Evolutionary conservation across 1,284 basidiomycete genomes (phyloP).

Genomic region (Irpex sp.): DNA sequence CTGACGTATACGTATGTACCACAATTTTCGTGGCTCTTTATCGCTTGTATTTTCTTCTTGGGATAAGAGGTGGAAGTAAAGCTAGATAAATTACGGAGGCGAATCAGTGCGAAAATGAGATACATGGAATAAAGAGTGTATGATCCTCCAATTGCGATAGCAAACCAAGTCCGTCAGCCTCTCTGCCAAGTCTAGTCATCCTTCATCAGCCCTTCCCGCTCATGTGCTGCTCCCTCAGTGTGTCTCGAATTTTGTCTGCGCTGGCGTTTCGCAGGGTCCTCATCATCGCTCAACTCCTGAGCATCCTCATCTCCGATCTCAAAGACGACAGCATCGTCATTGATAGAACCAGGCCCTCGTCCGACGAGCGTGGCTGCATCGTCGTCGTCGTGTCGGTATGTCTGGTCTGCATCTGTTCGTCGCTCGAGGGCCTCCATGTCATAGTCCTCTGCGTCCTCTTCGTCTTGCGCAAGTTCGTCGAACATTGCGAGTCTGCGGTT

Average conservation of each 20-base stretch:
- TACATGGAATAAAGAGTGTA: conserved; percentile 1
- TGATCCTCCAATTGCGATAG: conserved; percentile 1
- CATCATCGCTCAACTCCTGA: conserved; percentile 50
- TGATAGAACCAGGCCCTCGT: conserved; percentile 38
- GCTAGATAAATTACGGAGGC: no score
- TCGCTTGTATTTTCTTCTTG: no score
- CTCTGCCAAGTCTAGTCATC: conserved; percentile 25
- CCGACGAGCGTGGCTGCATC: conserved; percentile 69
- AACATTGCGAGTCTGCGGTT: conserved; percentile 90
- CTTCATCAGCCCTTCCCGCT: conserved; percentile 63
- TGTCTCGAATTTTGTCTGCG: conserved; percentile 38
- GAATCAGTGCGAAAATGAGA: neutral
- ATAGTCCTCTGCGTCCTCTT: conserved; percentile 91
- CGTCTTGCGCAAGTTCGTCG: conserved; percentile 84
- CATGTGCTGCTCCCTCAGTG: conserved; percentile 41
- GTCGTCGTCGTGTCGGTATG: conserved; percentile 45
- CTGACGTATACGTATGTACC: no score
- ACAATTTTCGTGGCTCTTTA: no score
- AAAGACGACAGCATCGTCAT: conserved; percentile 82
- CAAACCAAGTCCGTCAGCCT: conserved; percentile 6
- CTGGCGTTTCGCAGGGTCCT: conserved; percentile 50
- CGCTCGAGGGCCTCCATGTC: conserved; percentile 75
- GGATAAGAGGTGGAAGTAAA: no score
- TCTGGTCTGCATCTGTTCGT: conserved; percentile 39
- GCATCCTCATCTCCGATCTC: conserved; percentile 88